A percentile compares a stretch with the other conserved stretches of the same genome.
Conservation (phyloP, 768 basidiomycete species). For the Russula brevipes region DNA sequence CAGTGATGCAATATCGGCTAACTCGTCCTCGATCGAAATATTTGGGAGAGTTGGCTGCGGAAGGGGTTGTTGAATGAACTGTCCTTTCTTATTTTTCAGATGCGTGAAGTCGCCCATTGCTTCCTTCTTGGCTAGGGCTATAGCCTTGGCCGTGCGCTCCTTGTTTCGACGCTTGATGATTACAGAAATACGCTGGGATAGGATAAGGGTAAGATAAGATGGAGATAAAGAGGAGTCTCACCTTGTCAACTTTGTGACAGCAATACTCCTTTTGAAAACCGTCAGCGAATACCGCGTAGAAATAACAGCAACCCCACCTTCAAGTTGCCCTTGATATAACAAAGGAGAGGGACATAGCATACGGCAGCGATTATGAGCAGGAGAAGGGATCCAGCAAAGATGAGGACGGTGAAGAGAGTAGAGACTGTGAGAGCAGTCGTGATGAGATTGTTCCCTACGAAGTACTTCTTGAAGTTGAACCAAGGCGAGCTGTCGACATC, state of each 20-base stretch:
- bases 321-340: conserved; percentile 94
- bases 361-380: conserved; percentile 79
- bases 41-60: conserved; percentile 95
- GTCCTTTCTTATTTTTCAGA: conserved; percentile 89
- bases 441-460: conserved; percentile 57
- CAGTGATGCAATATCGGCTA: conserved; percentile 51
- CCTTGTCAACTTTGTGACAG: conserved; percentile 98
- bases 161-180: conserved; percentile 90
- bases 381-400: conserved; percentile 81
- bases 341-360: conserved; percentile 89
- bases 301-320: conserved; percentile 52
- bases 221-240: conserved; percentile 32
- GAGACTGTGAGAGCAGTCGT: conserved; percentile 83
- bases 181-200: conserved; percentile 74
- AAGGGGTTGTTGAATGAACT: conserved; percentile 68
- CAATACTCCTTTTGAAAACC: conserved; percentile 71
- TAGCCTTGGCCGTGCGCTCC: conserved; percentile 75
- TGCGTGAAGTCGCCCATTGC: conserved; percentile 88
- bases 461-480: conserved; percentile 76
- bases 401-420: conserved; percentile 82
- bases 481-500: conserved; percentile 45
- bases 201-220: conserved; percentile 20
- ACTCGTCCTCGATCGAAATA: conserved; percentile 78
- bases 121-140: conserved; percentile 82
- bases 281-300: conserved; percentile 12